Evolutionary conservation across 805 yeast genomes (phyloP).

Genomic region (Myxozyma udenii): DNA sequence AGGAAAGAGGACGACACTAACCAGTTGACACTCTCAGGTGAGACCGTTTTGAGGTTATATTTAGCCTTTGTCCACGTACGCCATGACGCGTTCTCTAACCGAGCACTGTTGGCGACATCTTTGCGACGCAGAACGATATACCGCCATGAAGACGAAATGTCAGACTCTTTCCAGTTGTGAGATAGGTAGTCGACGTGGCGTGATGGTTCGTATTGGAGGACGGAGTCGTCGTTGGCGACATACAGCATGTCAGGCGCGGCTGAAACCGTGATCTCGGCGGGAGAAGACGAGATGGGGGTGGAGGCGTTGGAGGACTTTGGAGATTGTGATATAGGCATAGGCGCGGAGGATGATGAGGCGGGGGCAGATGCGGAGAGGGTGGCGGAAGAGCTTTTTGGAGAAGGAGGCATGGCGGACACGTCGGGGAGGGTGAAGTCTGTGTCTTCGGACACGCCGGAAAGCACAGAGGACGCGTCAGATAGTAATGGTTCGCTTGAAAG

Average conservation of each 20-base stretch:
- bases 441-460: constrained; percentile 13
- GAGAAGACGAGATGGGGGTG: neutral
- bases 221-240: constrained; percentile 62
- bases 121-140: constrained; percentile 79
- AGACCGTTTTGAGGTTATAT: constrained; percentile 63
- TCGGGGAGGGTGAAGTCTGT: constrained; percentile 17
- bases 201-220: constrained; percentile 73
- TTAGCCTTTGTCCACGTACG: constrained; percentile 90
- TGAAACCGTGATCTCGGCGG: constrained; percentile 6
- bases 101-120: constrained; percentile 76
- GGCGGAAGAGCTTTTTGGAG: neutral
- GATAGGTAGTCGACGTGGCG: constrained; percentile 92
- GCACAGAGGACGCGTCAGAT: constrained; percentile 17
- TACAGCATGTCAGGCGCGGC: constrained; percentile 21
- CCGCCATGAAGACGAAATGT: constrained; percentile 93
- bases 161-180: constrained; percentile 93
- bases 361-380: neutral
- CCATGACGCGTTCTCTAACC: constrained; percentile 86
- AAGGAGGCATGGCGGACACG: constrained; percentile 3
- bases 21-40: constrained; percentile 94
- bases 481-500: constrained; percentile 11
- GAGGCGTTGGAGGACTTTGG: neutral
- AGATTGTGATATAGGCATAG: neutral
- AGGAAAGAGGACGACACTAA: constrained; percentile 3
- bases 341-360: neutral